Base-by-base conservation (phyloP, 2,329 filamentous ascomycete genomes). In the Fusarium caatingaense region DNA sequence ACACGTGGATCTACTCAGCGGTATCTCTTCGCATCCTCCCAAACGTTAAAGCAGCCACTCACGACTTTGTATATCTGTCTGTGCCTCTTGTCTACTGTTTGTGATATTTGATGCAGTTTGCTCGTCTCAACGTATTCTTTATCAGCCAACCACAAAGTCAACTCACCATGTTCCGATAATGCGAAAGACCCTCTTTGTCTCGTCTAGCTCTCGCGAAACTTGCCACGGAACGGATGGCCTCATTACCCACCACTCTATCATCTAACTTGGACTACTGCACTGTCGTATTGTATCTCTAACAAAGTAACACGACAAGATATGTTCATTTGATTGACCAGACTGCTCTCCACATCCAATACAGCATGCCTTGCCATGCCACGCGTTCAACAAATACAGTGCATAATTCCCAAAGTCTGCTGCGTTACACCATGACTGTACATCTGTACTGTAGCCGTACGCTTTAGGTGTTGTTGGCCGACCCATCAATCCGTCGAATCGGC, bases 1-100 rank as follows among this genome's bases (percentile, higher is more conserved):
- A 71, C 67, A 70, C 46, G 62, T 70, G 67, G 67, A 71, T 64
- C 63, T 70, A 68, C 63, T 70, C 53, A 66, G 42, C 41, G 46
- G 63, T 47, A 56, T 53, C 54, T 68, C 21, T 54, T 59, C 53
- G 20, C 54, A 69, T 56, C 49, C 54, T 27, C 54, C 51, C 21
- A 44, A 49, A 66, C 23, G 34, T 66, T n/a, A 25, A 27, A 44
- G 34, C 23, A 66, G 34, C 61, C 62, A 54, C 55, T 60, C 34
- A 48, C 20, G 23, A 25, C 47, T 37, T 37, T 48, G 34, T 58
- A 47, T 32, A 66, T 55, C 30, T 46, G 41, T 20, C 25, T 48
- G 48, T 51, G 48, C 40, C 51, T 50, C 56, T 37, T 37, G 50
- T 51, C 9, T 23, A n/a, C 37, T 46, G 50, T 46, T 32, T 50